Percentiles rank a stretch among this genome's conserved stretches.
Conservation (phyloP, 768 basidiomycete genomes). For the Lentinula boryana region DNA sequence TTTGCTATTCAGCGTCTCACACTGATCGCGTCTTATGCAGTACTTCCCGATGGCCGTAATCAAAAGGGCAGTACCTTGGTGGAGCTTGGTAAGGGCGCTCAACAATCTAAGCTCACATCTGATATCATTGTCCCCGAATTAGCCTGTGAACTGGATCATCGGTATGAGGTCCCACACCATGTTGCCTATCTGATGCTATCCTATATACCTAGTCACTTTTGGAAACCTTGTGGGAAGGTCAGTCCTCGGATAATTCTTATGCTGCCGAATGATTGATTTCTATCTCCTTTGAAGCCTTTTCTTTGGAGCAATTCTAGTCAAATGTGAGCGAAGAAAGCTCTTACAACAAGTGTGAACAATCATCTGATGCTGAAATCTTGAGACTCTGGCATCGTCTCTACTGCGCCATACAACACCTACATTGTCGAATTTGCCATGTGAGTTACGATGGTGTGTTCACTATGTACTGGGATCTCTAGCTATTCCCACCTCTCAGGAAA, state of each 20-base stretch:
- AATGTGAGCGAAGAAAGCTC: slow-evolving; percentile 38
- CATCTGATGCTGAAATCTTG: background rate
- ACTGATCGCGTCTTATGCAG: slow-evolving; percentile 22
- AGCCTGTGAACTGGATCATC: slow-evolving; percentile 59
- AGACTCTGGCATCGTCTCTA: slow-evolving; percentile 59
- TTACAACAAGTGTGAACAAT: background rate
- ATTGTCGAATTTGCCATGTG: slow-evolving; percentile 54
- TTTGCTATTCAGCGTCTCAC: background rate
- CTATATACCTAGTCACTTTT: slow-evolving; percentile 40
- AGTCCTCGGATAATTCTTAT: background rate
- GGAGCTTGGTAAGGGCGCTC: slow-evolving; percentile 35
- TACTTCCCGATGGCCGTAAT: slow-evolving; percentile 64
- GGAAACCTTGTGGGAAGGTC: slow-evolving; percentile 54
- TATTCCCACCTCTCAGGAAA: slow-evolving; percentile 27
- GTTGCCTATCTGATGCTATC: background rate
- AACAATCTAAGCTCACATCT: background rate
- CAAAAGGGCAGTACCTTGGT: slow-evolving; percentile 61
- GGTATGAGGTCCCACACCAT: slow-evolving; percentile 28
- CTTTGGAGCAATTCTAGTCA: slow-evolving; percentile 60
- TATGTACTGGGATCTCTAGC: background rate
- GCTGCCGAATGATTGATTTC: background rate
- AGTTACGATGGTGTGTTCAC: slow-evolving; percentile 15
- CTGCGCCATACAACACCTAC: slow-evolving; percentile 50
- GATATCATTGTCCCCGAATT: background rate
- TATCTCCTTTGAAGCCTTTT: slow-evolving; percentile 40